Evolutionary conservation across 495 filamentous ascomycete genomes (phyloP).

Genomic region (Annulohypoxylon bovei): DNA sequence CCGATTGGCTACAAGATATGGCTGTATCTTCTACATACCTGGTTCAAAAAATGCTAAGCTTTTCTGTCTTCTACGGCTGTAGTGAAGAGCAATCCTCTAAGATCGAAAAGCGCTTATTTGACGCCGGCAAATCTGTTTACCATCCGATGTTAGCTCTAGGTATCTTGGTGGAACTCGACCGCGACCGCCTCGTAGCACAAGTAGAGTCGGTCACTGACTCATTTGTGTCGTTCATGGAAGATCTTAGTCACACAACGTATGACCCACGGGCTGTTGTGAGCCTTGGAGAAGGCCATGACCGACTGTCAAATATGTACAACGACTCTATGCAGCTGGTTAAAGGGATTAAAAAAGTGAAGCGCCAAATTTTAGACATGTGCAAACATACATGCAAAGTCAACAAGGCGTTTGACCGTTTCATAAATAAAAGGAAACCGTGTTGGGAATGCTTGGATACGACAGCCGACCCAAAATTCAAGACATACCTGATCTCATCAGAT

Average conservation of each 20-base stretch:
- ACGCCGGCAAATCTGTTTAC: not conserved
- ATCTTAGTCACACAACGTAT: not conserved
- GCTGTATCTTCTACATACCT: constrained; percentile 29
- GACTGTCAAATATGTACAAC: not conserved
- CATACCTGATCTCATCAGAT: not conserved
- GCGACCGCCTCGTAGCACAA: not conserved
- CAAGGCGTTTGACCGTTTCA: not conserved
- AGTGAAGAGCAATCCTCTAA: constrained; percentile 3
- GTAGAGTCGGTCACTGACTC: not conserved
- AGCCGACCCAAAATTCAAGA: not conserved
- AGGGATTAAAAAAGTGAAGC: constrained; percentile 15
- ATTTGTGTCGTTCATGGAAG: not conserved
- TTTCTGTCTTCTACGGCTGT: constrained; percentile 32
- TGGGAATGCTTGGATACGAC: not conserved
- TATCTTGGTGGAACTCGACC: constrained; percentile 28
- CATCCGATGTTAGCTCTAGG: constrained; percentile 23
- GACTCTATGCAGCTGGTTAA: constrained; percentile 1
- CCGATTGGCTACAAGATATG: constrained; percentile 11
- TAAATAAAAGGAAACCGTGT: not conserved
- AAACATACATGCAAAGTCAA: constrained; percentile 18
- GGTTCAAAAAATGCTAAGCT: constrained; percentile 2
- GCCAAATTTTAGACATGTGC: constrained; percentile 16
- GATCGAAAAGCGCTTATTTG: not conserved
- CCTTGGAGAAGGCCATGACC: not conserved
- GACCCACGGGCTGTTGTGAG: not conserved